Conservation (phyloP, 192 early-diverging fungal genomes). For the Rhizoclosmatium sp. region DNA sequence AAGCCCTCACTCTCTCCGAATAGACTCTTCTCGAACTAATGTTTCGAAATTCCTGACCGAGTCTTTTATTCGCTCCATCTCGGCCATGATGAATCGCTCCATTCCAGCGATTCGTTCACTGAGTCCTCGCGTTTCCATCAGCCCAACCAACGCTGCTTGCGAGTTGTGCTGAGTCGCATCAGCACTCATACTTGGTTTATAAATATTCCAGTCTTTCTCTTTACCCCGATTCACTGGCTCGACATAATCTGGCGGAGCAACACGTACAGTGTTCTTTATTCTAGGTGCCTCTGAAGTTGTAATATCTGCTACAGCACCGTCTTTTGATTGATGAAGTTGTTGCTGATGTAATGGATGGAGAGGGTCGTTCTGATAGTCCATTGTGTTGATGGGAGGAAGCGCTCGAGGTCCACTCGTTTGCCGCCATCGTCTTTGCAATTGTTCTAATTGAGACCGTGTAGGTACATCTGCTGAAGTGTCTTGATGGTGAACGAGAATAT, state of each 20-base stretch:
- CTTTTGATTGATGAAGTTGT: not conserved
- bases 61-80: constrained; percentile 13
- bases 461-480: not conserved
- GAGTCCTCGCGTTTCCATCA: constrained; percentile 10
- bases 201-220: not conserved
- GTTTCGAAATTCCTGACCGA: constrained; percentile 9
- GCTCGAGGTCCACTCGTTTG: not conserved
- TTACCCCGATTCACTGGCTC: not conserved
- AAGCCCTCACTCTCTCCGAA: constrained; percentile 1
- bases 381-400: not conserved
- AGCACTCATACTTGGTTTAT: not conserved
- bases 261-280: not conserved
- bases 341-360: not conserved
- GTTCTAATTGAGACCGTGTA: not conserved
- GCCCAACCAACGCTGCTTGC: not conserved
- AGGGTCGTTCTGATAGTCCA: not conserved
- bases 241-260: not conserved
- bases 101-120: constrained; percentile 5
- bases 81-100: constrained; percentile 9
- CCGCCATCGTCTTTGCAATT: not conserved
- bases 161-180: not conserved
- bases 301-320: not conserved
- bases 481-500: not conserved
- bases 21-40: not conserved
- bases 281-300: not conserved